phyloP scores from a whole-genome alignment of 2,329 filamentous ascomycete species.

The Fonsecaea monophora region DNA sequence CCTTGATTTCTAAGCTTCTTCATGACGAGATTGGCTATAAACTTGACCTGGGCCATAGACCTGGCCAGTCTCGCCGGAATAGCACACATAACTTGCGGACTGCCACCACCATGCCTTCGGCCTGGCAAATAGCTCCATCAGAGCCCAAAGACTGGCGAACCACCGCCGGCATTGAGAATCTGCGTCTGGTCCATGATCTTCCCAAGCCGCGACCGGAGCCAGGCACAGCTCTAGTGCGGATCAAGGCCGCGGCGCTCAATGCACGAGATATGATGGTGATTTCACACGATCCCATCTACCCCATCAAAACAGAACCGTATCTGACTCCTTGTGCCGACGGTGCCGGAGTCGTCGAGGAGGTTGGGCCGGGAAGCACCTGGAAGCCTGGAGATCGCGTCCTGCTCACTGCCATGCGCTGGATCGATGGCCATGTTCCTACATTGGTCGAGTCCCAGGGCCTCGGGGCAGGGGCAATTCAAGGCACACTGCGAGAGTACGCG shows the following conservation, averaged over 20 bases:
- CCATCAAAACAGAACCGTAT: conserved; percentile 24
- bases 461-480: conserved; percentile 17
- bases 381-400: conserved; percentile 16
- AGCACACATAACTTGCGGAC: neutral
- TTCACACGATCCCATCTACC: conserved; percentile 22
- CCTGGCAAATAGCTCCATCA: conserved; percentile 24
- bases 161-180: conserved; percentile 14
- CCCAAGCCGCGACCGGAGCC: conserved; percentile 14
- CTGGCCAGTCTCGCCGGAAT: neutral
- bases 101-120: conserved; percentile 17
- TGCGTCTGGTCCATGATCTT: conserved; percentile 14
- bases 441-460: conserved; percentile 17
- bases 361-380: conserved; percentile 38
- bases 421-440: conserved; percentile 14
- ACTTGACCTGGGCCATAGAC: neutral
- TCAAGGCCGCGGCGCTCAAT: conserved; percentile 23
- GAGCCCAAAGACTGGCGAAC: conserved; percentile 24
- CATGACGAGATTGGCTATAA: neutral
- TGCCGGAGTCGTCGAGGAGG: conserved; percentile 46
- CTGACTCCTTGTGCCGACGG: conserved; percentile 49
- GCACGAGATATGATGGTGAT: conserved; percentile 26
- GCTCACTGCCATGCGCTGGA: conserved; percentile 14
- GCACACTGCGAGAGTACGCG: conserved; percentile 22
- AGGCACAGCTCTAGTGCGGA: conserved; percentile 18
- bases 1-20: neutral